Base-by-base conservation (phyloP, 805 yeast species). In the Schizosaccharomyces osmophilus region DNA sequence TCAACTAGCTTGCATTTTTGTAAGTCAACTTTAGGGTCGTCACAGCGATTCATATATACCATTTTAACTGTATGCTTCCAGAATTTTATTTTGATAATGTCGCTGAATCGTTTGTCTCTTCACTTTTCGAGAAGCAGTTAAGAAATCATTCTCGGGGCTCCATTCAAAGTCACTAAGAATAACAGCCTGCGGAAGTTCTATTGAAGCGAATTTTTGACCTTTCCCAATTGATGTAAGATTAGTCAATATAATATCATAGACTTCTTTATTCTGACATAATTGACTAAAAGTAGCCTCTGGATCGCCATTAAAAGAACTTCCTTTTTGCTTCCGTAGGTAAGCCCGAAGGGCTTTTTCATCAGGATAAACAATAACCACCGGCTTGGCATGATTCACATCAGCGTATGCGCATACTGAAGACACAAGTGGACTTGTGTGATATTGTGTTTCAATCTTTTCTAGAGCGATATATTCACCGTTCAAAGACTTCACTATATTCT, bases 381-480 rank as follows among this genome's bases (percentile, higher is more conserved):
- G 97, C 77, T 87, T 90, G 64, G 85, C 89, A 72, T 85, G 85
- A 65, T 76, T 75, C 68, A 80, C 82, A 73, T 93, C 97, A 59
- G 97, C 98, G 71, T 89, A 90, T 65, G 88, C 89, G 74, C 97
- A 89, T 64, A 90, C 76, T 75, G 90, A 90, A 61, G 76, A 73
- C 45, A 90, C 93, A 65, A 77, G 76, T 51, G 80, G 74, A 73
- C 84, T 84, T 39, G 96, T 84, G 74, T 97, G 81, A 77, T 93
- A 93, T 59, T 86, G 77, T 11, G 95, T 79, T 75, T 93, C 98
- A 66, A 93, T 76, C 74, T 88, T 88, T 74, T 93, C 98, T 68
- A 93, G 78, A 3, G 98, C 98, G 72, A 93, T 87, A 73, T 93
- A 93, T 76, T 93, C 98, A 74, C 98, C 98, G 72, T 90, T 90